phyloP scores from a whole-genome alignment of 768 basidiomycete genomes.

The Hydnomerulius pinastri region DNA sequence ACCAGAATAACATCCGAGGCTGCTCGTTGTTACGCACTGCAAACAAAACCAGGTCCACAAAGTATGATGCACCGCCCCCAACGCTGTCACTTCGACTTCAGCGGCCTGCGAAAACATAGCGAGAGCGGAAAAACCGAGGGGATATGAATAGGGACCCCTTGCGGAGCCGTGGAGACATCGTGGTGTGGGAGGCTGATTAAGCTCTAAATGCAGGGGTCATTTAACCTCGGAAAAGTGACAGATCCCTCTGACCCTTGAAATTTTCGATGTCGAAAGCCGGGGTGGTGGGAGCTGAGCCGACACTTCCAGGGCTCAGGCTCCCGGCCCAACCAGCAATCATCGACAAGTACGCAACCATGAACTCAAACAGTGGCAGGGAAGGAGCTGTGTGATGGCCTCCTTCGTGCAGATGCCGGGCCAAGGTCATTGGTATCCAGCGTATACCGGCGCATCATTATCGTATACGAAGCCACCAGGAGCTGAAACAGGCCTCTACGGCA shows the following conservation, averaged over 20 bases:
- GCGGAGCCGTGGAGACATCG: background rate
- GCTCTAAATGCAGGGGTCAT: background rate
- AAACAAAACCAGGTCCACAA: no score
- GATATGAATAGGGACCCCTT: constrained; percentile 8
- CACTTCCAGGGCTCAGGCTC: no score
- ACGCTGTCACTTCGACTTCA: background rate
- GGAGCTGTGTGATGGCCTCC: no score
- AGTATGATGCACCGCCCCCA: no score
- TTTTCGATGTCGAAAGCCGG: background rate
- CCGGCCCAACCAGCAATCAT: no score
- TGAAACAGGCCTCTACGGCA: background rate
- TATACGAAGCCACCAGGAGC: background rate
- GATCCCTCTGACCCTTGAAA: background rate
- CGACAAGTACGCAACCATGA: no score
- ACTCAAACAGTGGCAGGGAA: no score
- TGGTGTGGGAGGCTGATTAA: background rate
- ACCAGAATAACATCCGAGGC: no score
- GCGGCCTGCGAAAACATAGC: background rate
- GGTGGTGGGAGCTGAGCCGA: background rate
- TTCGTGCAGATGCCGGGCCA: no score
- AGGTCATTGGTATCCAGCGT: no score
- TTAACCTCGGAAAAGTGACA: background rate
- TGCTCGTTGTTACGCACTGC: no score
- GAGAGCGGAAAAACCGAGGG: constrained; percentile 15
- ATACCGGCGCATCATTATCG: no score